Percentiles rank a stretch among this genome's conserved stretches.
Conservation (phyloP, 441 rosid species). For the Croton setiger region DNA sequence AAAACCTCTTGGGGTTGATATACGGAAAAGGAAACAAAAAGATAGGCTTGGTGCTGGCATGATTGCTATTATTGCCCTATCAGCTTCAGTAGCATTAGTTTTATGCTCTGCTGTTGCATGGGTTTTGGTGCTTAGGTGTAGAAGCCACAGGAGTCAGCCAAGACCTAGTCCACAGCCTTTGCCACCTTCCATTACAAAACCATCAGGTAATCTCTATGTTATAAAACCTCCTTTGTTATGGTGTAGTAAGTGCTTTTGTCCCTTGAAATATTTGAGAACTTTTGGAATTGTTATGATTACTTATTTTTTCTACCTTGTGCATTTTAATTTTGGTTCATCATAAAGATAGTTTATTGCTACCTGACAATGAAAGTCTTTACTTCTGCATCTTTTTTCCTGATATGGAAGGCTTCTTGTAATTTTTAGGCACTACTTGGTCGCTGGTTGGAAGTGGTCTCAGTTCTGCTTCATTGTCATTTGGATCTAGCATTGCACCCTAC, state of each 20-base stretch:
- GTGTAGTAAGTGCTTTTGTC: background rate
- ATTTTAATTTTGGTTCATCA: too few species aligned
- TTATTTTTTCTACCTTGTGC: background rate
- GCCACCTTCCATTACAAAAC: constrained; percentile 55
- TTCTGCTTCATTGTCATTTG: constrained; percentile 78
- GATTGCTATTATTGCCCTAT: constrained; percentile 66
- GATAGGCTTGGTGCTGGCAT: constrained; percentile 49
- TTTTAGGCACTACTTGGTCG: constrained; percentile 62
- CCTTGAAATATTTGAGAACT: background rate
- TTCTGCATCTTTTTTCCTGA: constrained; percentile 4
- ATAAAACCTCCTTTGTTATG: background rate
- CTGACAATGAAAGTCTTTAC: too few species aligned
- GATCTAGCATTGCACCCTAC: constrained; percentile 76
- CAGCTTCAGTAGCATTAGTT: constrained; percentile 54
- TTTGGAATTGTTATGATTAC: background rate
- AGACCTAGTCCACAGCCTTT: constrained; percentile 39
- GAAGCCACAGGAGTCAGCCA: constrained; percentile 34
- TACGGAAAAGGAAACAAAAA: constrained; percentile 47
- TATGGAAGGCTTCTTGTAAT: background rate
- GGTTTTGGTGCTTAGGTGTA: constrained; percentile 54
- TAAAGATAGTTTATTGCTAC: too few species aligned
- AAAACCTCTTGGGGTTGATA: constrained; percentile 86
- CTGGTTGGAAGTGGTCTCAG: constrained; percentile 61
- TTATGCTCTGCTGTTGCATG: constrained; percentile 60
- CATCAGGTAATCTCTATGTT: constrained; percentile 50